A percentile compares a stretch with the other conserved stretches of the same genome.
Conservation (phyloP, 495 filamentous ascomycete species). For the Corynascus novoguineensis region DNA sequence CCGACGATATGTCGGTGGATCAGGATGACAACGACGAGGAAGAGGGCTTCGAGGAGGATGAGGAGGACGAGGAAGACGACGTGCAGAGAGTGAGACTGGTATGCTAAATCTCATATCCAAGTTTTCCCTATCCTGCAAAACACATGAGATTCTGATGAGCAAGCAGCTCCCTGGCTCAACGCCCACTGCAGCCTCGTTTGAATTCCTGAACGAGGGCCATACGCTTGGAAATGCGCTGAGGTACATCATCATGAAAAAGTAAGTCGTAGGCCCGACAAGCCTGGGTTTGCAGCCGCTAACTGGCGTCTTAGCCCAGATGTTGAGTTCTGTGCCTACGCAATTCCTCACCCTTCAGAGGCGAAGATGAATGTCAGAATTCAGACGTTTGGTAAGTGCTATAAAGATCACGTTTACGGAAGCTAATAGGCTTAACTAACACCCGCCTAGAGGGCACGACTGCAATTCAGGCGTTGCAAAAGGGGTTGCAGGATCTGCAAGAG, state of each 20-base stretch:
- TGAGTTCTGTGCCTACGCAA: constrained; percentile 97
- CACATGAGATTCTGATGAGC: not conserved
- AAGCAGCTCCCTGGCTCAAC: constrained; percentile 63
- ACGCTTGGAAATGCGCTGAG: constrained; percentile 91
- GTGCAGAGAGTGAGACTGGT: constrained; percentile 34
- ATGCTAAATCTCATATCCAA: constrained; percentile 2
- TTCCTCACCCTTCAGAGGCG: constrained; percentile 90
- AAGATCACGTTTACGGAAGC: not conserved
- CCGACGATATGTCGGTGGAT: constrained; percentile 39
- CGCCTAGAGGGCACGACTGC: constrained; percentile 68
- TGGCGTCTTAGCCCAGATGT: constrained; percentile 65
- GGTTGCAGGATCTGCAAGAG: constrained; percentile 78
- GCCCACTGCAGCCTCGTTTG: constrained; percentile 66
- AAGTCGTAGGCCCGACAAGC: not conserved
- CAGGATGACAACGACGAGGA: constrained; percentile 27
- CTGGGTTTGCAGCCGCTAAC: constrained; percentile 9
- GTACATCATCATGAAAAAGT: constrained; percentile 99
- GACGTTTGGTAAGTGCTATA: constrained; percentile 67
- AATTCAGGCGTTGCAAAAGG: constrained; percentile 80
- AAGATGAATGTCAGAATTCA: constrained; percentile 98
- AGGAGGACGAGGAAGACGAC: constrained; percentile 22
- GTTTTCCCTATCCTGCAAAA: not conserved
- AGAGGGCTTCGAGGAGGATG: constrained; percentile 38
- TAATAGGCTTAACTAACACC: not conserved
- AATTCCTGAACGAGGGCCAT: constrained; percentile 88